A percentile compares a stretch with the other conserved stretches of the same genome.
These are phyloP conservation scores for Suillus occidentalis DNA, from an alignment of 768 basidiomycete species.

Conservation along the genomic window DNA sequence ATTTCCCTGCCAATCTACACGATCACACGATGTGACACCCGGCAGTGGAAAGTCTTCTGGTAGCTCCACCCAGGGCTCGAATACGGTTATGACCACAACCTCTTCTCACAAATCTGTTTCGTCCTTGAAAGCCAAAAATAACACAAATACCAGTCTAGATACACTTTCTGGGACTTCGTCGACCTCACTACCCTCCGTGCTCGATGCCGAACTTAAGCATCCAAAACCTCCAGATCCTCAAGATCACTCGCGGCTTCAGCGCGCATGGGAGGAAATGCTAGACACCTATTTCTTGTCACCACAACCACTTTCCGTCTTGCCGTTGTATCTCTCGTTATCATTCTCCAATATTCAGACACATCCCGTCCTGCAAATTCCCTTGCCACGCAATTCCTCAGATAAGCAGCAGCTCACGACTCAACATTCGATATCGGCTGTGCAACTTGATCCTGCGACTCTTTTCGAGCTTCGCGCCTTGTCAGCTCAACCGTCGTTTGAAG, in stretches of 20 bases:
- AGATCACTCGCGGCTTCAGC: conserved; percentile 61
- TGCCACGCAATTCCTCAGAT: conserved; percentile 51
- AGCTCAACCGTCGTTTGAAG: conserved; percentile 24
- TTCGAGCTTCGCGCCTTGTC: conserved; percentile 33
- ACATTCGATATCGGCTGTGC: conserved; percentile 9
- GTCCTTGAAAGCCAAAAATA: conserved; percentile 16
- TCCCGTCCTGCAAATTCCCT: conserved; percentile 47
- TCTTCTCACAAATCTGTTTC: conserved; percentile 25
- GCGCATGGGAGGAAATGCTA: conserved; percentile 71
- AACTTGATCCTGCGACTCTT: conserved; percentile 29
- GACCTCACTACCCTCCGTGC: conserved; percentile 21
- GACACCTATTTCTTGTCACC: conserved; percentile 53
- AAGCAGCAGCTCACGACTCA: conserved; percentile 16
- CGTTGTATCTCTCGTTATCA: conserved; percentile 61
- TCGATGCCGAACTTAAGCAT: conserved; percentile 12
- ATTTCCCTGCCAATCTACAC: conserved; percentile 51
- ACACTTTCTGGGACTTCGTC: conserved; percentile 18
- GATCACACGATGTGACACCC: conserved; percentile 8
- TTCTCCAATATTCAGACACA: conserved; percentile 55
- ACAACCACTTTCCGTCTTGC: conserved; percentile 57
- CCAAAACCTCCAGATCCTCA: conserved; percentile 44
- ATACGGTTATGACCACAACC: conserved; percentile 23
- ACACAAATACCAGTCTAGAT: conserved; percentile 12
- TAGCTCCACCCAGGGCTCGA: conserved; percentile 28
- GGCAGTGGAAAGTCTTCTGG: conserved; percentile 18